Percentiles rank a stretch among this genome's conserved stretches.
These are phyloP conservation scores for Amaranthus hypochondriacus DNA, from an alignment of 148 eudicot genomes.

Conservation along the genomic window DNA sequence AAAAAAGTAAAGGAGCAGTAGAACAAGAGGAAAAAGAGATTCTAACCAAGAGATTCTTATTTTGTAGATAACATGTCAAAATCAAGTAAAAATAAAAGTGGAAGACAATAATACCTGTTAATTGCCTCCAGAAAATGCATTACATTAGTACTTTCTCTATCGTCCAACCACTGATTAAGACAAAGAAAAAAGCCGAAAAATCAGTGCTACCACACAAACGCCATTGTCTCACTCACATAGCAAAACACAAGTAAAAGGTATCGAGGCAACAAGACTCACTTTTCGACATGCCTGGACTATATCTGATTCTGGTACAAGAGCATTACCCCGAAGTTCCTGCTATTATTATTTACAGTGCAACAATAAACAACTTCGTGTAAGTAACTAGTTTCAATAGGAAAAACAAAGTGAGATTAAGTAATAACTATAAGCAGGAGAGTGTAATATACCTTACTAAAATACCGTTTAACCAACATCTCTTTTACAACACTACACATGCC, in stretches of 20 bases:
- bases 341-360: slow-evolving; percentile 12
- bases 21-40: background rate
- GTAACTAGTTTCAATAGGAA: background rate
- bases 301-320: slow-evolving; percentile 70
- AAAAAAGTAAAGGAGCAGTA: background rate
- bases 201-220: background rate
- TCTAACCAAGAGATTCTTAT: background rate
- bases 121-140: slow-evolving; percentile 77
- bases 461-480: slow-evolving; percentile 81
- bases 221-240: background rate
- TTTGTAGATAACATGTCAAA: slow-evolving; percentile 5
- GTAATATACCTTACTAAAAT: slow-evolving; percentile 72
- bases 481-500: slow-evolving; percentile 87
- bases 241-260: background rate
- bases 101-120: slow-evolving; percentile 47
- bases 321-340: slow-evolving; percentile 72
- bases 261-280: slow-evolving; percentile 38
- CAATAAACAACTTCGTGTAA: background rate
- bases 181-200: background rate
- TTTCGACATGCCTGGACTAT: slow-evolving; percentile 68
- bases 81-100: background rate
- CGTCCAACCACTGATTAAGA: slow-evolving; percentile 60
- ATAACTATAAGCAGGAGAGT: slow-evolving; percentile 7
- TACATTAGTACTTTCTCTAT: slow-evolving; percentile 66
- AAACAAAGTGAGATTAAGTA: background rate